A percentile compares a stretch with the other conserved stretches of the same genome.
Conservation (phyloP, 1,284 basidiomycete species). For the Athelia sp. region DNA sequence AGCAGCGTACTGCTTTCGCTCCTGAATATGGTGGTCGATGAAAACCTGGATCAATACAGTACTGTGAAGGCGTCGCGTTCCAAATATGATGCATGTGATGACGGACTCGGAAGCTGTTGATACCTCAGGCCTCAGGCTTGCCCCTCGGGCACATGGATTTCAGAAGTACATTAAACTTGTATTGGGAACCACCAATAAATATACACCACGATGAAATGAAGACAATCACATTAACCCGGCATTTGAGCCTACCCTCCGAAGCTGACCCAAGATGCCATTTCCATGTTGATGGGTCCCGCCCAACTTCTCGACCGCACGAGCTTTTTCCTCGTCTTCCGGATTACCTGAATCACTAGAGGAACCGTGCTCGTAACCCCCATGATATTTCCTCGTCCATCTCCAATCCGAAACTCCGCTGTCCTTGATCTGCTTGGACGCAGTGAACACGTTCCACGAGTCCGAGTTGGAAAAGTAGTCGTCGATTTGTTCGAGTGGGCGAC, state of each 20-base stretch:
- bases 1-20: too few species aligned
- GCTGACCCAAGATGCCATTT: background rate
- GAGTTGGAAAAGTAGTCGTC: conserved; percentile 8
- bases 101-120: too few species aligned
- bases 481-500: conserved; percentile 7
- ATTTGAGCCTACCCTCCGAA: conserved; percentile 1
- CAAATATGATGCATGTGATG: too few species aligned
- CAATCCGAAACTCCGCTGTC: conserved; percentile 1
- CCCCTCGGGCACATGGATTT: too few species aligned
- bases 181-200: too few species aligned
- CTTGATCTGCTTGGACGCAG: conserved; percentile 1
- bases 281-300: background rate
- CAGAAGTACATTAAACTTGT: too few species aligned
- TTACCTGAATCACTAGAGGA: background rate
- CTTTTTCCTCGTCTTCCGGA: background rate
- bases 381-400: conserved; percentile 2
- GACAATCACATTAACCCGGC: conserved; percentile 3
- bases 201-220: too few species aligned
- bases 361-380: conserved; percentile 1
- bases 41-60: too few species aligned
- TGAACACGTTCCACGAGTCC: conserved; percentile 8
- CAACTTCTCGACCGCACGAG: background rate
- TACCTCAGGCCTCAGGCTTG: too few species aligned
- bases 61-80: too few species aligned
- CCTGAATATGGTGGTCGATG: too few species aligned